Conservation (phyloP, 768 basidiomycete genomes). For the Dendrothele bispora region DNA sequence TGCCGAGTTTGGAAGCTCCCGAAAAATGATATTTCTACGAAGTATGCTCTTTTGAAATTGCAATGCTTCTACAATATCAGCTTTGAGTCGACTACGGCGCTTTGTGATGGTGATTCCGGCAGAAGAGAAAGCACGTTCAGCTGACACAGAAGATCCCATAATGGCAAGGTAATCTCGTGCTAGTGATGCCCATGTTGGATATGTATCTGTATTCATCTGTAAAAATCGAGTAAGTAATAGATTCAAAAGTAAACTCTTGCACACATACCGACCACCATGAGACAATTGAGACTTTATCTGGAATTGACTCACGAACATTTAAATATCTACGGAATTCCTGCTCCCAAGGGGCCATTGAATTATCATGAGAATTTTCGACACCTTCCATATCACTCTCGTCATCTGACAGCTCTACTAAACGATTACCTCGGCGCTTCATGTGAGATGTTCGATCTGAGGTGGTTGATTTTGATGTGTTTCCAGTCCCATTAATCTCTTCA, state of each 20-base stretch:
- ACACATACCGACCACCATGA: slow-evolving; percentile 37
- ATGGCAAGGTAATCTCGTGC: slow-evolving; percentile 36
- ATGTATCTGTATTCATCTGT: slow-evolving; percentile 22
- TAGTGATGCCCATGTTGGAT: slow-evolving; percentile 34
- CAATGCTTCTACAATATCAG: slow-evolving; percentile 23
- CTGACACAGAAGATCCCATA: slow-evolving; percentile 38
- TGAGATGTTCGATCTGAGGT: no score
- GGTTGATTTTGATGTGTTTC: no score
- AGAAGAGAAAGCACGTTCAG: slow-evolving; percentile 38
- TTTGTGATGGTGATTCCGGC: slow-evolving; percentile 35
- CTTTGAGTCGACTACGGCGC: slow-evolving; percentile 21
- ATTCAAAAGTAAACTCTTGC: no score
- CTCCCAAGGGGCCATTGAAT: slow-evolving; percentile 12
- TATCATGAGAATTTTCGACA: slow-evolving; percentile 1
- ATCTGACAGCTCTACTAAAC: no score
- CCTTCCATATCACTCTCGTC: slow-evolving; percentile 8
- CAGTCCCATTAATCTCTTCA: no score
- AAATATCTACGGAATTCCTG: slow-evolving; percentile 22
- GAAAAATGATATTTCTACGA: slow-evolving; percentile 10
- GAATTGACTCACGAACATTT: slow-evolving; percentile 11
- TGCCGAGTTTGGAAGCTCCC: no score
- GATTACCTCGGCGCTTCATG: no score
- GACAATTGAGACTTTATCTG: slow-evolving; percentile 19
- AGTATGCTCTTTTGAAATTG: slow-evolving; percentile 17
- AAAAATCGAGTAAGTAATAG: background rate